Evolutionary conservation across 2,329 filamentous ascomycete species (phyloP).

Genomic region (Botrytis porri): DNA sequence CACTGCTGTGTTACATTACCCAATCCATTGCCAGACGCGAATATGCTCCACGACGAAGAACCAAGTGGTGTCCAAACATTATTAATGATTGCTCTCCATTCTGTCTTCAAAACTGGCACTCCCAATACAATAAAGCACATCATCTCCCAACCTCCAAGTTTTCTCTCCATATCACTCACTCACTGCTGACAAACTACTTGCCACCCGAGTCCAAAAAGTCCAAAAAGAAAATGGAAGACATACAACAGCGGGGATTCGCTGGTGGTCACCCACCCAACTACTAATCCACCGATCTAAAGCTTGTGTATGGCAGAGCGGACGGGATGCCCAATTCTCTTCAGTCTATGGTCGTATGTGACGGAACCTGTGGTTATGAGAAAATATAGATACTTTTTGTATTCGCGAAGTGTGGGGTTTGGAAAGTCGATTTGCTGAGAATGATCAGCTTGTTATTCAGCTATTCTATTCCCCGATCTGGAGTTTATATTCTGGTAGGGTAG

Average conservation of each 20-base stretch:
- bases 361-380: fast-evolving
- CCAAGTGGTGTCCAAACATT: neutral
- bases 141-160: neutral
- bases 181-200: neutral
- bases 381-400: neutral
- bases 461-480: neutral
- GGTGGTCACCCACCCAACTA: slow-evolving; percentile 11
- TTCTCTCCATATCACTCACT: neutral
- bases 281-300: slow-evolving; percentile 12
- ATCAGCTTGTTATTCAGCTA: neutral
- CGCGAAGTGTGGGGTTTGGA: neutral
- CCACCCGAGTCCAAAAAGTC: neutral
- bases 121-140: neutral
- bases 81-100: too few species aligned
- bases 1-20: neutral
- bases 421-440: neutral
- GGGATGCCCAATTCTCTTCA: slow-evolving; percentile 13
- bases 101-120: neutral
- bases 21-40: neutral
- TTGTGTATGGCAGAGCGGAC: slow-evolving; percentile 12
- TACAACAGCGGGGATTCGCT: slow-evolving; percentile 8
- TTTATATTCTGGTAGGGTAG: neutral
- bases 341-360: slow-evolving; percentile 7
- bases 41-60: neutral
- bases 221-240: neutral